Conservation (phyloP, 2,329 filamentous ascomycete genomes). For the Penicillium freii region DNA sequence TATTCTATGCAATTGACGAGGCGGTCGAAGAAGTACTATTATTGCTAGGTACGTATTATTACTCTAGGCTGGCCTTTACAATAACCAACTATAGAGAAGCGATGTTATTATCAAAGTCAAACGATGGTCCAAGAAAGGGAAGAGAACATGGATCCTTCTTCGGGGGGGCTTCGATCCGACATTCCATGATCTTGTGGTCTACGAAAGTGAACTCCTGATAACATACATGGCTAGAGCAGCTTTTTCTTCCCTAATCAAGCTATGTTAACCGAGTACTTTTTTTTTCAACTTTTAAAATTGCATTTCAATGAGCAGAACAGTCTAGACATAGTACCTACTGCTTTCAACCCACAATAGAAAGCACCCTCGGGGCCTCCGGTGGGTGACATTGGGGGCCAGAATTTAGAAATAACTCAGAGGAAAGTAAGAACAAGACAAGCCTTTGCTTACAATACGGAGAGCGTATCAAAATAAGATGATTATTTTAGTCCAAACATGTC, state of each 20-base stretch:
- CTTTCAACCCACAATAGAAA: background rate
- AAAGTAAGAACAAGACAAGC: background rate
- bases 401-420: background rate
- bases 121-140: background rate
- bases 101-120: background rate
- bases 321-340: background rate
- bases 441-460: background rate
- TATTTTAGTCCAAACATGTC: background rate
- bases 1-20: no score
- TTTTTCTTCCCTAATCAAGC: background rate
- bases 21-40: no score
- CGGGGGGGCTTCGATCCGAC: background rate
- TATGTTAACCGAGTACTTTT: background rate
- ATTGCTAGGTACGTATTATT: no score
- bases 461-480: background rate
- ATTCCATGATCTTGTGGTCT: background rate
- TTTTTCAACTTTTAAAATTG: background rate
- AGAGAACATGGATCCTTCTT: background rate
- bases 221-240: background rate
- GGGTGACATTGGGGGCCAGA: background rate
- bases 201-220: background rate
- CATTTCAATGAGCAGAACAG: background rate
- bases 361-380: no score
- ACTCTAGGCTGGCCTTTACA: background rate
- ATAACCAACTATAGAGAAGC: background rate